Evolutionary conservation across 208 protist species (phyloP).

Genomic region (Crithidia bombi): DNA sequence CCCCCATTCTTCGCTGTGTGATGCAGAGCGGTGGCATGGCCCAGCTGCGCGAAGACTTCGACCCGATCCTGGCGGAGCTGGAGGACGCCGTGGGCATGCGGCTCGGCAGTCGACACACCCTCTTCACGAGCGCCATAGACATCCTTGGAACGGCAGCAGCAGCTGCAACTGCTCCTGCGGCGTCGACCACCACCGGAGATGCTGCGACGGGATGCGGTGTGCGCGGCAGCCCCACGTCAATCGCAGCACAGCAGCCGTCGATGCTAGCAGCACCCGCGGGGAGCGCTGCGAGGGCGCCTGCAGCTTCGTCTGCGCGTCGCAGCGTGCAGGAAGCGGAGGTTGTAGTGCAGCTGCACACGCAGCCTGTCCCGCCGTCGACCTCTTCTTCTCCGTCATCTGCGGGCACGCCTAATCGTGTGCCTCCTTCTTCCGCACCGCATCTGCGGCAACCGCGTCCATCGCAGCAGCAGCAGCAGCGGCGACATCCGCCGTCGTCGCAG

Average conservation of each 20-base stretch:
- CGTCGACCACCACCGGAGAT: not conserved
- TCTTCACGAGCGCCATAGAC: slow-evolving; percentile 79
- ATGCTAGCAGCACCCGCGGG: not conserved
- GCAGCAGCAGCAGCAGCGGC: not conserved
- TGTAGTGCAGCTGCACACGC: slow-evolving; percentile 19
- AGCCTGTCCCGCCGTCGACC: not conserved
- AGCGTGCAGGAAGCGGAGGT: slow-evolving; percentile 18
- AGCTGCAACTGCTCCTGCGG: not conserved
- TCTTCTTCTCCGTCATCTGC: not conserved
- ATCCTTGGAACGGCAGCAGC: slow-evolving; percentile 37
- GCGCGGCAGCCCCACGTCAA: too few species aligned
- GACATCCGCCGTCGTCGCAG: not conserved
- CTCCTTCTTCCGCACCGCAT: not conserved
- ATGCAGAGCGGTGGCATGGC: slow-evolving; percentile 82
- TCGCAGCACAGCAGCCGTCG: not conserved
- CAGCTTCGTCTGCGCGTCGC: not conserved
- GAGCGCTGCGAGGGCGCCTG: slow-evolving; percentile 2
- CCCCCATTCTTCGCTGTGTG: slow-evolving; percentile 8
- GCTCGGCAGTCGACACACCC: slow-evolving; percentile 82
- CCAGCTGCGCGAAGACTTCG: slow-evolving; percentile 83
- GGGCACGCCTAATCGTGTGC: too few species aligned
- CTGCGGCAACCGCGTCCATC: not conserved
- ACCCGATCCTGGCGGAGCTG: slow-evolving; percentile 75
- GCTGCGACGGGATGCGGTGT: too few species aligned
- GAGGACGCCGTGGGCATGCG: slow-evolving; percentile 84